Conservation (phyloP, 2,329 filamentous ascomycete species). For the Tympanopsis confertula region DNA sequence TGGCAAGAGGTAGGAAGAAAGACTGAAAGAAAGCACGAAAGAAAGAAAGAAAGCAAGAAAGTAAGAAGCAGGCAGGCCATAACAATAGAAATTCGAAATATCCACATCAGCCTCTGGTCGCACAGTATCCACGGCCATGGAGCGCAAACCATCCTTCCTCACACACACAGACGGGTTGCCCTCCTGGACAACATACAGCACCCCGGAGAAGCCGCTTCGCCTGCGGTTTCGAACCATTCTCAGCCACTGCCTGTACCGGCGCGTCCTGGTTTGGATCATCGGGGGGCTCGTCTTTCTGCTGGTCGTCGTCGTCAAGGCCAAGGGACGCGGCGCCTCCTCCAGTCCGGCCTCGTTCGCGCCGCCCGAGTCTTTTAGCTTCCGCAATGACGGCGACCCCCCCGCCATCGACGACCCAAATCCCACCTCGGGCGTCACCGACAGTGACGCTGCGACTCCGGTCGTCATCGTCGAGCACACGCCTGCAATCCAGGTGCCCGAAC, state of each 20-base stretch:
- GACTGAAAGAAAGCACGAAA: too few relatives aligned
- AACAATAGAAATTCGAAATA: too few relatives aligned
- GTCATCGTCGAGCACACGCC: not conserved
- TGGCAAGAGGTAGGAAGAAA: too few relatives aligned
- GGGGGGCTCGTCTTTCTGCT: constrained; percentile 26
- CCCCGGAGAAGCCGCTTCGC: not conserved
- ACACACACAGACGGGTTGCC: too few relatives aligned
- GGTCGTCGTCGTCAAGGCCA: constrained; percentile 23
- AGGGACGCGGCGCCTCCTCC: constrained; percentile 2
- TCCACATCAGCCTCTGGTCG: too few relatives aligned
- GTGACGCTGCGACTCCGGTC: not conserved
- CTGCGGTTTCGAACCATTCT: constrained; percentile 30
- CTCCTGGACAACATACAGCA: not conserved
- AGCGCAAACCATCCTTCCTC: too few relatives aligned
- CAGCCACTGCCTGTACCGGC: constrained; percentile 38
- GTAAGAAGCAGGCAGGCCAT: too few relatives aligned
- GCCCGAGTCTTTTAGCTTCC: not conserved
- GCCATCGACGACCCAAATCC: not conserved
- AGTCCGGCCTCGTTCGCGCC: too few relatives aligned
- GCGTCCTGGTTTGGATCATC: constrained; percentile 37
- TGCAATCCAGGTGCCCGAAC: not conserved
- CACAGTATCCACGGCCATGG: too few relatives aligned
- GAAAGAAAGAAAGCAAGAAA: too few relatives aligned
- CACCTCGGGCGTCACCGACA: not conserved
- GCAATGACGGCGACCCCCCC: too few relatives aligned